Base-by-base conservation (phyloP, 2,329 filamentous ascomycete species). In the Arachnopeziza araneosa region DNA sequence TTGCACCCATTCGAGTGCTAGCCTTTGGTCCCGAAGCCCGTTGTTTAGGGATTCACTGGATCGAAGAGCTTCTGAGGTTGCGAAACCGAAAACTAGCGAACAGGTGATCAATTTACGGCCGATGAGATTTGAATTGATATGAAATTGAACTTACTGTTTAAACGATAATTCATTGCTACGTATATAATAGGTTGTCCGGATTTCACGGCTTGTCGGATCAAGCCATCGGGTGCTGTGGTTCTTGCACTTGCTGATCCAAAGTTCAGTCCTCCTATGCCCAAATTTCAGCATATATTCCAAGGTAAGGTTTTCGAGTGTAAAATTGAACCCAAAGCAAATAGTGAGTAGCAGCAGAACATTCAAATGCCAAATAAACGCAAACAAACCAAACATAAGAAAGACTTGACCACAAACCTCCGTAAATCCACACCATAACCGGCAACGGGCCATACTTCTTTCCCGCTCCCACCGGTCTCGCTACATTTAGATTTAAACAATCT, bases 361-460 rank as follows among this genome's bases (percentile, higher is more conserved):
- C n/a, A n/a, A n/a, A n/a, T n/a, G n/a, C n/a, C n/a, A 30, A 30
- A 30, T 30, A 9, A 30, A 5, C 26, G 26, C 26, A 30, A 30
- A 4, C 26, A 30, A 30, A 30, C 9, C 26, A 9, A 4, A 30
- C 26, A 9, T 30, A 30, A 30, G 26, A 30, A 30, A 30, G 9
- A 9, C 4, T 30, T 30, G 4, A 30, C 26, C 5, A 30, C 24
- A n/a, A 51, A 51, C 87, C 86, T 0, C 86, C 86, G 66, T 80
- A 88, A 55, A 89, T 89, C 83, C 84, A 89, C 64, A 86, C 84
- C 21, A 88, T 72, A 1, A 89, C 86, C 0, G 86, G 86, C 1
- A 89, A 73, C 58, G 85, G 84, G 36, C 79, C 26, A 30, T 5
- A 4, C 26, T 30, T 30, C 26, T 4, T 30, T 9, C 26, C 26